phyloP scores from a whole-genome alignment of 768 basidiomycete species.

The Hortiboletus campestris region DNA sequence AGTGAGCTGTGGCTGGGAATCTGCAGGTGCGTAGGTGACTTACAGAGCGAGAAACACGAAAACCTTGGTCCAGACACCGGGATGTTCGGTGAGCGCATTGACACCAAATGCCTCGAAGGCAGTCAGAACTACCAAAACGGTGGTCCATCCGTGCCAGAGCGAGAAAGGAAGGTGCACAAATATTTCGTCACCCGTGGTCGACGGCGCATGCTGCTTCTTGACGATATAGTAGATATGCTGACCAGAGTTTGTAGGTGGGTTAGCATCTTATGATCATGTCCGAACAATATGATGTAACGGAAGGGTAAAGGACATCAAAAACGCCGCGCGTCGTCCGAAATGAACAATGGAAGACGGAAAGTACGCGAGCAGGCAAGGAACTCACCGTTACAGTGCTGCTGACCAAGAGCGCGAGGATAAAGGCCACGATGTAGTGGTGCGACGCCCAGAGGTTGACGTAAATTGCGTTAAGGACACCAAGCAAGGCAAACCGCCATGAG shows the following conservation, averaged over 20 bases:
- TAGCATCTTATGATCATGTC: conserved; percentile 13
- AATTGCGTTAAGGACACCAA: conserved; percentile 83
- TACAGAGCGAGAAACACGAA: conserved; percentile 91
- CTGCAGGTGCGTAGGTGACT: conserved; percentile 25
- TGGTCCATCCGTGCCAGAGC: conserved; percentile 92
- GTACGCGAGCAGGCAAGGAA: neutral
- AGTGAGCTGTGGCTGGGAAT: conserved; percentile 1
- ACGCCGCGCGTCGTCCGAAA: conserved; percentile 7
- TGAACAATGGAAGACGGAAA: conserved; percentile 13
- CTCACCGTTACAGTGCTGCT: conserved; percentile 62
- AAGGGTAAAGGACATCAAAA: neutral
- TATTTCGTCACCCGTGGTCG: conserved; percentile 70
- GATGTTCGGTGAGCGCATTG: conserved; percentile 57
- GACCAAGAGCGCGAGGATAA: conserved; percentile 85
- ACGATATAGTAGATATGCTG: conserved; percentile 93
- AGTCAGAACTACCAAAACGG: conserved; percentile 76
- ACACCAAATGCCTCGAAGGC: conserved; percentile 90
- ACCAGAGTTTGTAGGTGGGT: conserved; percentile 6
- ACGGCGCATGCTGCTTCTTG: conserved; percentile 77
- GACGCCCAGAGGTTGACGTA: conserved; percentile 87
- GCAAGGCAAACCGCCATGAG: conserved; percentile 87
- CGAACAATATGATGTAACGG: conserved; percentile 2
- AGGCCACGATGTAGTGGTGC: conserved; percentile 75
- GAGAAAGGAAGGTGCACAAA: conserved; percentile 97
- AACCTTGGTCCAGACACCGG: conserved; percentile 90